These are phyloP conservation scores for Dorcoceras hygrometricum DNA, from an alignment of 257 asterid species.

Conservation along the genomic window DNA sequence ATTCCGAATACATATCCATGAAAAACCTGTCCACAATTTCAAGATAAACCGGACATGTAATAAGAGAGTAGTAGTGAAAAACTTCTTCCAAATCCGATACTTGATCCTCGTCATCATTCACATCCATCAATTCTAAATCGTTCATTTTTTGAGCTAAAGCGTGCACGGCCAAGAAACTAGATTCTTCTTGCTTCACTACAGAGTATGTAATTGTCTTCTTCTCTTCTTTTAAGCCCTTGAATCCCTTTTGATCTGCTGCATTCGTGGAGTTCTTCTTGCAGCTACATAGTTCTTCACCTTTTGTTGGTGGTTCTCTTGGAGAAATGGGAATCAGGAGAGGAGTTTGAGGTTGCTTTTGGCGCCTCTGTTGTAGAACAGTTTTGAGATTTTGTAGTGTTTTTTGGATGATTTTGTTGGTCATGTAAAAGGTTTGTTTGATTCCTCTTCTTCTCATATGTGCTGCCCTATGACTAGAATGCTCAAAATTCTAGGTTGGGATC, in stretches of 20 bases:
- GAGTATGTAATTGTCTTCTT: constrained; percentile 23
- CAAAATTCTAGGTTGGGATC: constrained; percentile 28
- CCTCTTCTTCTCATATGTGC: constrained; percentile 34
- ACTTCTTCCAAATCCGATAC: constrained; percentile 77
- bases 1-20: constrained; percentile 42
- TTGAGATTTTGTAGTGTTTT: constrained; percentile 45
- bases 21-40: constrained; percentile 56
- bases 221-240: constrained; percentile 32
- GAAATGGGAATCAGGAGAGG: constrained; percentile 31
- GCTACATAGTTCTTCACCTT: constrained; percentile 32
- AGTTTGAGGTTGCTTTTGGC: constrained; percentile 40
- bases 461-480: constrained; percentile 23
- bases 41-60: constrained; percentile 46
- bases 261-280: constrained; percentile 23
- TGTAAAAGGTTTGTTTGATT: constrained; percentile 46
- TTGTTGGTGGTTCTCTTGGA: constrained; percentile 26
- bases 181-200: constrained; percentile 24
- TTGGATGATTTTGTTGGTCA: constrained; percentile 46
- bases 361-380: constrained; percentile 37
- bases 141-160: constrained; percentile 54
- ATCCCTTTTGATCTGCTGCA: constrained; percentile 27
- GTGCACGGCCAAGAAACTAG: constrained; percentile 27
- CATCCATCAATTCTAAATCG: constrained; percentile 72
- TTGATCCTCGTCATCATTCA: constrained; percentile 52
- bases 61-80: constrained; percentile 46